A percentile compares a stretch with the other conserved stretches of the same genome.
Evolutionary conservation across 1,284 basidiomycete species (phyloP).

Genomic region (Golubevia pallescens): DNA sequence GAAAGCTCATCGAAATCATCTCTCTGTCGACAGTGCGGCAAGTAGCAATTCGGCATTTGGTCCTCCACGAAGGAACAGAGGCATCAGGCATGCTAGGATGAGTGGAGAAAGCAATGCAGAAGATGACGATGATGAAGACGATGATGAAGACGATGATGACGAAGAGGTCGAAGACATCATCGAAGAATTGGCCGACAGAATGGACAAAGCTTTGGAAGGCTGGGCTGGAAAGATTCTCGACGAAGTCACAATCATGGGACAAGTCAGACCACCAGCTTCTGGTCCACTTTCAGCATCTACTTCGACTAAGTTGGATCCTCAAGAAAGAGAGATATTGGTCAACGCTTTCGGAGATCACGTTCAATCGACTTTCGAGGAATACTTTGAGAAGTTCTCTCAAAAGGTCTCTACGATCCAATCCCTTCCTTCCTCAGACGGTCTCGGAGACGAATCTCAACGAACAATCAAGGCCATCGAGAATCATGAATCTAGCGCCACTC

Average conservation of each 20-base stretch:
- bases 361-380: constrained; percentile 9
- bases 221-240: constrained; percentile 56
- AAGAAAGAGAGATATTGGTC: constrained; percentile 10
- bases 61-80: background rate
- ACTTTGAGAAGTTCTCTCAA: constrained; percentile 5
- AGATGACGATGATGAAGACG: constrained; percentile 6
- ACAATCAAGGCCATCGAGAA: constrained; percentile 17
- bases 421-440: background rate
- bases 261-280: constrained; percentile 29
- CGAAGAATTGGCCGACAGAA: constrained; percentile 43
- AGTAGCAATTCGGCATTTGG: too few species aligned
- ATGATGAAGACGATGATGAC: constrained; percentile 28
- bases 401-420: constrained; percentile 3
- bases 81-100: background rate
- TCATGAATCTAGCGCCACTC: background rate
- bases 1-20: background rate
- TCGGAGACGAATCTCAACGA: constrained; percentile 25
- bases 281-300: too few species aligned
- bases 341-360: constrained; percentile 10
- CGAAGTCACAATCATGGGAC: constrained; percentile 53
- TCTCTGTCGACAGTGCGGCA: background rate
- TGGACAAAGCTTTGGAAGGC: constrained; percentile 42
- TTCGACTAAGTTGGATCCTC: background rate
- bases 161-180: constrained; percentile 39
- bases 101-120: background rate